Conservation (phyloP, 495 filamentous ascomycete species). For the Hyaloscypha hepaticicola region DNA sequence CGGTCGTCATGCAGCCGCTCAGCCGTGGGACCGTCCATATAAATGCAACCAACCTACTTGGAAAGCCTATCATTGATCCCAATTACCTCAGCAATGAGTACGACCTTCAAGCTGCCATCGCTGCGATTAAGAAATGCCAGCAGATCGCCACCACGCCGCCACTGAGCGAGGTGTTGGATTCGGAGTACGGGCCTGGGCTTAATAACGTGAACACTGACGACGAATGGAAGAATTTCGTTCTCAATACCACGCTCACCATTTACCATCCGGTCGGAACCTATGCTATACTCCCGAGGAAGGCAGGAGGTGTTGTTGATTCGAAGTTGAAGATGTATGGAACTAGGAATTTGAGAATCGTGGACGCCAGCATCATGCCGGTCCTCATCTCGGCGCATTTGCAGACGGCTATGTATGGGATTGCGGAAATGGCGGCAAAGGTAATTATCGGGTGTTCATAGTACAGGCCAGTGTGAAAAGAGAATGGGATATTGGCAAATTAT, state of each 20-base stretch:
- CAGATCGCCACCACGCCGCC: constrained; percentile 40
- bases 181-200: constrained; percentile 31
- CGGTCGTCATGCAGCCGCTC: constrained; percentile 45
- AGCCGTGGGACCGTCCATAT: constrained; percentile 56
- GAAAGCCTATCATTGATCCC: constrained; percentile 47
- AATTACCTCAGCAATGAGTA: constrained; percentile 51
- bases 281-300: constrained; percentile 34
- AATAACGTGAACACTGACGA: constrained; percentile 29
- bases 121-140: constrained; percentile 43
- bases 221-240: constrained; percentile 36
- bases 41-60: constrained; percentile 5
- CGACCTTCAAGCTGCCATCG: constrained; percentile 50
- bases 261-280: constrained; percentile 41
- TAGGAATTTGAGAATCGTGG: constrained; percentile 47
- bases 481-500: no score
- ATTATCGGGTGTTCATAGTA: constrained; percentile 40
- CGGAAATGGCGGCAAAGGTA: constrained; percentile 54
- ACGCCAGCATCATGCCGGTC: constrained; percentile 55
- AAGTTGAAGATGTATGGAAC: constrained; percentile 53
- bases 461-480: no score
- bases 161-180: constrained; percentile 39
- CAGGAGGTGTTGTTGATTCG: constrained; percentile 50
- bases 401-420: constrained; percentile 52
- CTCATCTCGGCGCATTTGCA: constrained; percentile 48
- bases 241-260: constrained; percentile 34